Evolutionary conservation across 768 basidiomycete genomes (phyloP).

Genomic region (Crepidotus variabilis): DNA sequence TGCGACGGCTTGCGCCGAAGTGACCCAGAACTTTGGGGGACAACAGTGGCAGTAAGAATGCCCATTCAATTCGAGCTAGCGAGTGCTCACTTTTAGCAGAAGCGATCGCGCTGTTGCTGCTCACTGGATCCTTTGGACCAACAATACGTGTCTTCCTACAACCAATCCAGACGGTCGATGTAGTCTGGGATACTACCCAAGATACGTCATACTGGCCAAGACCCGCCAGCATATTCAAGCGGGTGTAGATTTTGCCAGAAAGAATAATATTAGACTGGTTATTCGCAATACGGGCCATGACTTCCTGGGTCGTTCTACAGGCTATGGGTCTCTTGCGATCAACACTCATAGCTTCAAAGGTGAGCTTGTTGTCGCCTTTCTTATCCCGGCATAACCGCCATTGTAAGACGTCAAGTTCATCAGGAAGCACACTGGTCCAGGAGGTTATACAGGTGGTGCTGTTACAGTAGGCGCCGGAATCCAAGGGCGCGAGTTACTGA

Average conservation of each 20-base stretch:
- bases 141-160: background rate
- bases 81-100: background rate
- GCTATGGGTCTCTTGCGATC: conserved; percentile 17
- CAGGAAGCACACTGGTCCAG: conserved; percentile 7
- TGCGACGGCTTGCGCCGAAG: background rate
- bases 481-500: background rate
- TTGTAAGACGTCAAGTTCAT: conserved; percentile 11
- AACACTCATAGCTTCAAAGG: conserved; percentile 4
- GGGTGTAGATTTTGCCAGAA: conserved; percentile 16
- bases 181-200: conserved; percentile 1
- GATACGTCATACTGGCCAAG: conserved; percentile 17
- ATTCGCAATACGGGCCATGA: conserved; percentile 22
- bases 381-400: background rate
- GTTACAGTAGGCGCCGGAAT: background rate
- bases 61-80: background rate
- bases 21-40: background rate
- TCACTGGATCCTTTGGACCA: background rate
- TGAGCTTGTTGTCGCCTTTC: background rate
- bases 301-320: conserved; percentile 20
- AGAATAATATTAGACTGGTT: conserved; percentile 19
- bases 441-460: background rate
- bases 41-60: background rate
- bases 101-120: background rate
- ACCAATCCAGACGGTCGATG: background rate
- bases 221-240: conserved; percentile 16